Conservation (phyloP, 441 rosid genomes). For the Euphorbia schlechtendalii region DNA sequence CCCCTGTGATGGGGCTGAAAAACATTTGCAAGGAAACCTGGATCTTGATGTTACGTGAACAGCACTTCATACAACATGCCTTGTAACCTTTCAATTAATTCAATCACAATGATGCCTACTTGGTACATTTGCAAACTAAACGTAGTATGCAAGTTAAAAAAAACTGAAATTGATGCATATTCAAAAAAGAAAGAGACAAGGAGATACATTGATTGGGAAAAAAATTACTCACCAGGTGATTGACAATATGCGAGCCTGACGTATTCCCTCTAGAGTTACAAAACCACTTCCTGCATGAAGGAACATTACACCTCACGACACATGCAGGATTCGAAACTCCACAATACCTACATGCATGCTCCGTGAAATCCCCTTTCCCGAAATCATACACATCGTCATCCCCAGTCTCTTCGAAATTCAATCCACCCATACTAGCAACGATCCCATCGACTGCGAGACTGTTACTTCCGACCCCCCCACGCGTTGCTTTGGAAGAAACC, state of each 20-base stretch:
- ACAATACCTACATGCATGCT: constrained; percentile 94
- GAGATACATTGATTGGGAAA: no score
- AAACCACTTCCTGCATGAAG: constrained; percentile 98
- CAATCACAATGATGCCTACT: not conserved
- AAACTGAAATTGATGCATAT: no score
- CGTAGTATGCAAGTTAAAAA: not conserved
- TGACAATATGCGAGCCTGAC: constrained; percentile 96
- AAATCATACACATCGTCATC: constrained; percentile 71
- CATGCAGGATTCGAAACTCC: constrained; percentile 98
- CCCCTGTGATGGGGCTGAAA: no score
- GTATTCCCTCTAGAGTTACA: constrained; percentile 99
- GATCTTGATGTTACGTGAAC: not conserved
- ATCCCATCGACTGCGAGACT: constrained; percentile 58
- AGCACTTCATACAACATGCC: not conserved
- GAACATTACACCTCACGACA: constrained; percentile 93
- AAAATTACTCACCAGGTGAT: constrained; percentile 95
- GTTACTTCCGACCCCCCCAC: constrained; percentile 35
- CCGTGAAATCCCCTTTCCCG: constrained; percentile 80
- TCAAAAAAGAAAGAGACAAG: no score
- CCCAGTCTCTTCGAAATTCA: constrained; percentile 93
- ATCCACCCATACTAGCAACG: constrained; percentile 63
- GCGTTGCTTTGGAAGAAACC: constrained; percentile 32
- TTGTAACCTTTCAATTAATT: not conserved
- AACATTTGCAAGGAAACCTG: no score
- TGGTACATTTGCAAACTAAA: not conserved